phyloP scores from a whole-genome alignment of 805 yeast genomes.

The Saccharomycopsis guyanensis region DNA sequence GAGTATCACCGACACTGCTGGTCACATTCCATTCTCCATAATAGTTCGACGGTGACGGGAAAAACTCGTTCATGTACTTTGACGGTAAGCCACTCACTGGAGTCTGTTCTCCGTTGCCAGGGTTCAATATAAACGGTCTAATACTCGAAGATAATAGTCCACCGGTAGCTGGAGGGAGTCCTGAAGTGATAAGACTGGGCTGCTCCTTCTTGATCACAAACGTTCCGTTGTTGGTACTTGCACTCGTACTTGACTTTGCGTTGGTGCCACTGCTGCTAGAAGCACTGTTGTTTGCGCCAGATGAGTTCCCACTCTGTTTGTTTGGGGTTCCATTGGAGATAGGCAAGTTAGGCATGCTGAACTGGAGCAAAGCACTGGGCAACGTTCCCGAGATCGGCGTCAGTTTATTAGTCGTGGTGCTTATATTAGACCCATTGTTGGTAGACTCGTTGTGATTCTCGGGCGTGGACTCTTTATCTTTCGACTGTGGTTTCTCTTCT shows the following conservation, averaged over 20 bases:
- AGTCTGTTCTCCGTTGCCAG: constrained; percentile 50
- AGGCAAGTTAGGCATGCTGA: constrained; percentile 27
- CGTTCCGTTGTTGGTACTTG: constrained; percentile 22
- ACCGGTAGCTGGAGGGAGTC: constrained; percentile 20
- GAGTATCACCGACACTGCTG: constrained; percentile 10
- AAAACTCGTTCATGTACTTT: constrained; percentile 34
- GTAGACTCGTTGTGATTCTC: neutral
- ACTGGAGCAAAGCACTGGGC: constrained; percentile 23
- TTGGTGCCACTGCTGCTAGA: constrained; percentile 21
- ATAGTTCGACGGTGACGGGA: constrained; percentile 76
- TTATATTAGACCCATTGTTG: constrained; percentile 11
- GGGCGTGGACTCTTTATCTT: neutral
- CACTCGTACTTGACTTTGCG: constrained; percentile 21
- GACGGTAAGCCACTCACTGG: constrained; percentile 63
- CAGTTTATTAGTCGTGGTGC: constrained; percentile 22
- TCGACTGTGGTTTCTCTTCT: neutral
- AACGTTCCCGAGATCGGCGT: constrained; percentile 29
- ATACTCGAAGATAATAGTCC: constrained; percentile 20
- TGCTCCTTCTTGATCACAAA: constrained; percentile 10
- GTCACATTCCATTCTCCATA: constrained; percentile 30
- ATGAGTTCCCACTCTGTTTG: constrained; percentile 21
- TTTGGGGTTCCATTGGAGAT: constrained; percentile 20
- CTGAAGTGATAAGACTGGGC: constrained; percentile 11
- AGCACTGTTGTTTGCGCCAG: constrained; percentile 21
- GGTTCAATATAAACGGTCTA: constrained; percentile 17